Conservation (phyloP, 345 rosid species). For the Eucalyptus viminalis region DNA sequence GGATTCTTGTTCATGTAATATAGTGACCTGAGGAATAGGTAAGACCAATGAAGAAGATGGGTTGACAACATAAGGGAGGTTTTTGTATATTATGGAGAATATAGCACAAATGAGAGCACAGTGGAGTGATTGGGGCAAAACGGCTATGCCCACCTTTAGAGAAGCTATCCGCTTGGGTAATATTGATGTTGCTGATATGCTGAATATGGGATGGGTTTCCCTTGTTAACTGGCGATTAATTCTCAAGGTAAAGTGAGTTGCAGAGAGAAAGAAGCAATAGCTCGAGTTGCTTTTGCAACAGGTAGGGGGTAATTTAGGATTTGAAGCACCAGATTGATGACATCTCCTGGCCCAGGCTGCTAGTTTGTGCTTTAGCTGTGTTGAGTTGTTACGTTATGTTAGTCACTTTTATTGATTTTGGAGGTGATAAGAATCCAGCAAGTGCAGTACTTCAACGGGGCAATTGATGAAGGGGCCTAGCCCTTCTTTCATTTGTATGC, state of each 20-base stretch:
- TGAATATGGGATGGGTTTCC: neutral
- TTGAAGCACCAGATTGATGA: neutral
- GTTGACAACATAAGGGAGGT: neutral
- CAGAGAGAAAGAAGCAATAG: neutral
- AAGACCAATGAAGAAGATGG: neutral
- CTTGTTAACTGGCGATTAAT: neutral
- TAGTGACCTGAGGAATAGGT: neutral
- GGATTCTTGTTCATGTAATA: neutral
- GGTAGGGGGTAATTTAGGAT: neutral
- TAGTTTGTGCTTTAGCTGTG: neutral
- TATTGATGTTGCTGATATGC: neutral
- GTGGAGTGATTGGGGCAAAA: neutral
- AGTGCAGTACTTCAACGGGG: neutral
- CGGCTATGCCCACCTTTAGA: neutral
- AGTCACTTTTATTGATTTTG: neutral
- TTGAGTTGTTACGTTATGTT: neutral
- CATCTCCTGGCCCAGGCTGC: neutral
- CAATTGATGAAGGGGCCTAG: neutral
- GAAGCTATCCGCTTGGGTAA: neutral
- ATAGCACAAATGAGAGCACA: neutral
- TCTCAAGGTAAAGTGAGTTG: neutral
- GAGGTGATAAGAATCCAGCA: neutral
- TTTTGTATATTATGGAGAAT: neutral
- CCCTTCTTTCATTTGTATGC: neutral
- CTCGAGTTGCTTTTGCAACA: neutral